A percentile compares a stretch with the other conserved stretches of the same genome.
Evolutionary conservation across 2,329 filamentous ascomycete species (phyloP).

Genomic region (Fusarium sp.): DNA sequence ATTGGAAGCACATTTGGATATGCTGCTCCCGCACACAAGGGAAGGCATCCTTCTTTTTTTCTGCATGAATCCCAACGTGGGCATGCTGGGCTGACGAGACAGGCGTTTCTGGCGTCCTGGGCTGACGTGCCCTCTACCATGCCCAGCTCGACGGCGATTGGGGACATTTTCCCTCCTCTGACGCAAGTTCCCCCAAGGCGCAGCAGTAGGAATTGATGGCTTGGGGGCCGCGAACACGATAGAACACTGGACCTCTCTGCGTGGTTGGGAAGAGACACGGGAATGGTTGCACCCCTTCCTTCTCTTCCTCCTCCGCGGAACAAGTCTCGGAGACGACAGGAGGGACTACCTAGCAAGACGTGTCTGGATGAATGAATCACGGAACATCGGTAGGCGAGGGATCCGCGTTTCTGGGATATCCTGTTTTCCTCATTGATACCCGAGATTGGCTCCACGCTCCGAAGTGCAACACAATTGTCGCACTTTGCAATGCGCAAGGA

Average conservation of each 20-base stretch:
- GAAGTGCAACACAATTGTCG: conserved; percentile 31
- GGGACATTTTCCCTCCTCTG: conserved; percentile 12
- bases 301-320: conserved; percentile 4
- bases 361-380: conserved; percentile 25
- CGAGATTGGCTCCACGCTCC: conserved; percentile 1
- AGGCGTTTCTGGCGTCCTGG: conserved; percentile 29
- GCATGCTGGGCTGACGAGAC: conserved; percentile 13
- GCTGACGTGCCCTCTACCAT: conserved; percentile 16
- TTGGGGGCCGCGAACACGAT: conserved; percentile 29
- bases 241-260: conserved; percentile 25
- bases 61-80: conserved; percentile 13
- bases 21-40: not conserved
- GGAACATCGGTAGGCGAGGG: conserved; percentile 27
- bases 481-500: conserved; percentile 30
- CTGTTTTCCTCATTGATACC: conserved; percentile 11
- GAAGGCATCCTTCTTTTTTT: not conserved
- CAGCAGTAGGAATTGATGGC: conserved; percentile 40
- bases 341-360: no score
- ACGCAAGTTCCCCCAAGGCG: conserved; percentile 8
- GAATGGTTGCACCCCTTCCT: conserved; percentile 12
- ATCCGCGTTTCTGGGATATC: conserved; percentile 13
- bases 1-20: conserved; percentile 19
- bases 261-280: conserved; percentile 33
- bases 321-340: conserved; percentile 24
- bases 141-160: conserved; percentile 25